Conservation (phyloP, 108 stramenopile species). For the Nannochloropsis gaditana region DNA sequence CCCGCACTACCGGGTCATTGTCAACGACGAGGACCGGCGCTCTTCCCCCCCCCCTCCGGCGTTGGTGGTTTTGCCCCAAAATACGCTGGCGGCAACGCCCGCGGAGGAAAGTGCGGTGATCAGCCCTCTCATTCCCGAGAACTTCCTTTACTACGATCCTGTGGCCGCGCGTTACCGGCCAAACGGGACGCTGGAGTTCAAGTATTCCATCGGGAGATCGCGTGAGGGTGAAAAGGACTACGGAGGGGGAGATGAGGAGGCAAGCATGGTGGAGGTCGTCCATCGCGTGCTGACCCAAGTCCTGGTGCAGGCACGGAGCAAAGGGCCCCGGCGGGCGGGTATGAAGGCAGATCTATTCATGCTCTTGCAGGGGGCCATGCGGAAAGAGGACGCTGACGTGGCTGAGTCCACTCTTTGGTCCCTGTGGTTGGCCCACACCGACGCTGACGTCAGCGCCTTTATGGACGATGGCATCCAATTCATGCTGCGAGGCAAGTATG, state of each 20-base stretch:
- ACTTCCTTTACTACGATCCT: not conserved
- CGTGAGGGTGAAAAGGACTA: not conserved
- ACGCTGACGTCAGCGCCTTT: not conserved
- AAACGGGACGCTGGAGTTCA: not conserved
- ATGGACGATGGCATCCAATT: conserved; percentile 2
- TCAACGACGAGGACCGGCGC: not conserved
- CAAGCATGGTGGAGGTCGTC: not conserved
- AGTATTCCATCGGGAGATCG: not conserved
- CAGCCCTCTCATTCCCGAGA: not conserved
- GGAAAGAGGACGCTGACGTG: not conserved
- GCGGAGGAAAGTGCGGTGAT: conserved; percentile 16
- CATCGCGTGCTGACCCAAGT: not conserved
- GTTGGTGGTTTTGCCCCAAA: not conserved
- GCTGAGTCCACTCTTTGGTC: not conserved
- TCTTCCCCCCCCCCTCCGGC: not conserved
- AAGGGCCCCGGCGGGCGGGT: not conserved
- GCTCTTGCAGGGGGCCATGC: not conserved
- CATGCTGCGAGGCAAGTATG: not conserved
- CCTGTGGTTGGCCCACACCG: not conserved
- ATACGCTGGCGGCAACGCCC: not conserved
- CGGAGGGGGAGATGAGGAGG: not conserved
- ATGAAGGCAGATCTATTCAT: not conserved
- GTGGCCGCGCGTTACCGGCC: not conserved
- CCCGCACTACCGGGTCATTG: conserved; percentile 8
- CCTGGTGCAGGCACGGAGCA: not conserved